Evolutionary conservation across 148 eudicot species (phyloP).

Genomic region (Rhododendron mucronatum): DNA sequence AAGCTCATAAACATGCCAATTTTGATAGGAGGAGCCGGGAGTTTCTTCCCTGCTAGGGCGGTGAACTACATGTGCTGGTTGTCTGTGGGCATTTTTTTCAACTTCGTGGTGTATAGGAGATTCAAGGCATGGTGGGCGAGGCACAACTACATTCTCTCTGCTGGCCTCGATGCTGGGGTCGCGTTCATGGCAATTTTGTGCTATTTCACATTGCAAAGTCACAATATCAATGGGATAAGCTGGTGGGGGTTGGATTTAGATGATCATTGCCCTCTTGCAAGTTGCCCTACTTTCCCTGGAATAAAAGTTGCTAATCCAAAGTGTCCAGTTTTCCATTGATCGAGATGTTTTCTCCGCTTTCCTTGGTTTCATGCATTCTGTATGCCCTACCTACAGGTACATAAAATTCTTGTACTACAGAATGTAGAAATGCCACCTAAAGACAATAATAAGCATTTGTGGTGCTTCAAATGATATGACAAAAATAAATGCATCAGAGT

Average conservation of each 20-base stretch:
- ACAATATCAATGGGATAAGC: slow-evolving; percentile 21
- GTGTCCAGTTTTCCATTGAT: slow-evolving; percentile 28
- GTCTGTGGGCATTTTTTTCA: slow-evolving; percentile 28
- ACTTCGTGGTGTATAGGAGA: slow-evolving; percentile 26
- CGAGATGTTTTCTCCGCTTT: background rate
- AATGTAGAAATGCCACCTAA: background rate
- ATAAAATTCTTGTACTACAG: background rate
- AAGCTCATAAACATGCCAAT: slow-evolving; percentile 37
- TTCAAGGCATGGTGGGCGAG: slow-evolving; percentile 37
- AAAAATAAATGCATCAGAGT: no score
- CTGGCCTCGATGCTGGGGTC: slow-evolving; percentile 34
- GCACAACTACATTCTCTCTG: slow-evolving; percentile 37
- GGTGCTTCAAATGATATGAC: background rate
- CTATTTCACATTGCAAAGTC: slow-evolving; percentile 29
- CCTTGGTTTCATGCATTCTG: background rate
- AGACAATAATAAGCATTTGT: background rate
- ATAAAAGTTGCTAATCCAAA: slow-evolving; percentile 12
- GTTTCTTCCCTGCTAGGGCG: slow-evolving; percentile 35
- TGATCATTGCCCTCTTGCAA: slow-evolving; percentile 42
- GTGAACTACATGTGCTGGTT: slow-evolving; percentile 37
- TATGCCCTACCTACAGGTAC: background rate
- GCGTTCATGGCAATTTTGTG: slow-evolving; percentile 40
- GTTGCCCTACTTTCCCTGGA: slow-evolving; percentile 48
- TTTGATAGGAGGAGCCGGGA: slow-evolving; percentile 25
- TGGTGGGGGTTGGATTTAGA: slow-evolving; percentile 43